Percentiles rank a stretch among this genome's conserved stretches.
Conservation (phyloP, 2,329 filamentous ascomycete species). For the Fusarium vanettenii region DNA sequence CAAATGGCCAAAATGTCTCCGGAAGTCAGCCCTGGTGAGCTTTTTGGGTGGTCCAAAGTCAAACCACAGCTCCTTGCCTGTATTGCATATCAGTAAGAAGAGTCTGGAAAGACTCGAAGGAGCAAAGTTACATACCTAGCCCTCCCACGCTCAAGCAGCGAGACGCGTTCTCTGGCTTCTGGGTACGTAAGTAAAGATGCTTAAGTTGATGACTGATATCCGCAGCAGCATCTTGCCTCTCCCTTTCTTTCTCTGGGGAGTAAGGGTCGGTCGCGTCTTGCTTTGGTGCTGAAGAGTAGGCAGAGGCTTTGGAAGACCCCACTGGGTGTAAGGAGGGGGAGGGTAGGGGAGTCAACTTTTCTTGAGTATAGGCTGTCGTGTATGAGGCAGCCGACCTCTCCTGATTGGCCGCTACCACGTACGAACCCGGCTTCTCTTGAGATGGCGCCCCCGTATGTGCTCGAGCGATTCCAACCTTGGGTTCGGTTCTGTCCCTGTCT, state of each 20-base stretch:
- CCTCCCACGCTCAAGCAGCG: background rate
- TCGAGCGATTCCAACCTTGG: background rate
- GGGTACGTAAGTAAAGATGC: background rate
- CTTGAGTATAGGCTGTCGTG: background rate
- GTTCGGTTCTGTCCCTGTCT: background rate
- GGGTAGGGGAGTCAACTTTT: background rate
- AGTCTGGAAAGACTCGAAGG: no score
- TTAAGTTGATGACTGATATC: slow-evolving; percentile 1
- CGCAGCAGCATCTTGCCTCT: background rate
- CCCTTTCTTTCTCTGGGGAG: background rate
- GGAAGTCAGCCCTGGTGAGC: background rate
- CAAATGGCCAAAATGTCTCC: slow-evolving; percentile 9
- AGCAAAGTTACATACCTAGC: background rate
- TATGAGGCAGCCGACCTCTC: background rate
- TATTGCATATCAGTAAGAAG: background rate
- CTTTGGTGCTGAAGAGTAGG: background rate
- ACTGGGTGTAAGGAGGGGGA: background rate
- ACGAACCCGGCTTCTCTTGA: background rate
- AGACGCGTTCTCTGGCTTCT: background rate
- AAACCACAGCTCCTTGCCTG: slow-evolving; percentile 12
- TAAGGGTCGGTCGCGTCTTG: background rate
- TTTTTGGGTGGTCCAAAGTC: slow-evolving; percentile 10
- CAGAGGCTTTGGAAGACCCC: background rate
- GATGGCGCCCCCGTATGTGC: background rate
- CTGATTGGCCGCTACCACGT: background rate